These are phyloP conservation scores for Cerioporus squamosus DNA, from an alignment of 1,284 basidiomycete genomes.

Conservation along the genomic window DNA sequence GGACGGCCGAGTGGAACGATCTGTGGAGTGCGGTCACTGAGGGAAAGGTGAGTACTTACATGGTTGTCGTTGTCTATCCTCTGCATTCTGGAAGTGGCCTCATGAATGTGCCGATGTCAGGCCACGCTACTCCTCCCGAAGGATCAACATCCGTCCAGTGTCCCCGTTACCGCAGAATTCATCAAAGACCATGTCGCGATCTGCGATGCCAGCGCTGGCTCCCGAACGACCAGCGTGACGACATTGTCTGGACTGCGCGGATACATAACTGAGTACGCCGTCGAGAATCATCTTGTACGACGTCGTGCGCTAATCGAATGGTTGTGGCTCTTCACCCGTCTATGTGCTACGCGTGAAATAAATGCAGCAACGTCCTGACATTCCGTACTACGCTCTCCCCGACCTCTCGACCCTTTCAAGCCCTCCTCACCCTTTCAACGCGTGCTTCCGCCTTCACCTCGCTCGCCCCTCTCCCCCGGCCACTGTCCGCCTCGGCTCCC, in stretches of 20 bases:
- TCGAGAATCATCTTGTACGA: slow-evolving; percentile 19
- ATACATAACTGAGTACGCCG: slow-evolving; percentile 57
- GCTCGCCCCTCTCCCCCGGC: slow-evolving; percentile 51
- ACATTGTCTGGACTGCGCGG: slow-evolving; percentile 86
- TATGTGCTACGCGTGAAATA: slow-evolving; percentile 14
- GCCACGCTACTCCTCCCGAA: slow-evolving; percentile 80
- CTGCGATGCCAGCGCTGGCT: slow-evolving; percentile 52
- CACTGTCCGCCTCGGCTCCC: slow-evolving; percentile 32
- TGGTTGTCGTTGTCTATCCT: background rate
- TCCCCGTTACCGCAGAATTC: slow-evolving; percentile 72
- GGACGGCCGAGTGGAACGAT: slow-evolving; percentile 72
- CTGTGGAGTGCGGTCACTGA: slow-evolving; percentile 69
- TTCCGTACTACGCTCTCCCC: slow-evolving; percentile 70
- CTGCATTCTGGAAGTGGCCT: background rate
- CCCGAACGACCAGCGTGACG: slow-evolving; percentile 53
- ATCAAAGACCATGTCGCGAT: slow-evolving; percentile 80
- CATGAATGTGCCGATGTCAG: slow-evolving; percentile 41
- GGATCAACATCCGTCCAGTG: slow-evolving; percentile 52
- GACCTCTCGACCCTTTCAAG: slow-evolving; percentile 62
- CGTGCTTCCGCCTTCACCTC: slow-evolving; percentile 54
- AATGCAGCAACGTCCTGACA: slow-evolving; percentile 56
- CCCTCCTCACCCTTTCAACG: slow-evolving; percentile 56
- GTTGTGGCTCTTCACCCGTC: background rate
- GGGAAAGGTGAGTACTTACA: slow-evolving; percentile 60
- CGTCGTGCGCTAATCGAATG: background rate